Percentiles rank a stretch among this genome's conserved stretches.
These are phyloP conservation scores for Pseudisothecium myosuroides DNA, from an alignment of 225 moss, liverwort and hornwort species.

Conservation along the genomic window DNA sequence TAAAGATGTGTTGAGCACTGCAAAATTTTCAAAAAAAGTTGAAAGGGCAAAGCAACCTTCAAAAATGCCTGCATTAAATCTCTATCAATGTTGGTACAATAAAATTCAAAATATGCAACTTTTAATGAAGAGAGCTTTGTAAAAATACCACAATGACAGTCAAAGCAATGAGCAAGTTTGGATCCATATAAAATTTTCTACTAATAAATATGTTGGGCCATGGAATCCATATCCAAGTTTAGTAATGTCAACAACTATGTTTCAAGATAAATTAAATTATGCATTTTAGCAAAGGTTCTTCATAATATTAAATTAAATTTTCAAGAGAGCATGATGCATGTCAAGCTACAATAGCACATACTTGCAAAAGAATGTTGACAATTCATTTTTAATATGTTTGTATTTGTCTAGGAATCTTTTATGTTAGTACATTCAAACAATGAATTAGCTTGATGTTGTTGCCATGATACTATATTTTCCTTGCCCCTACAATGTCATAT, in stretches of 20 bases:
- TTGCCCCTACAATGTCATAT: too few species aligned
- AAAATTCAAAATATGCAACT: neutral
- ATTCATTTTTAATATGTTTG: too few species aligned
- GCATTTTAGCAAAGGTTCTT: too few species aligned
- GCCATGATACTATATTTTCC: too few species aligned
- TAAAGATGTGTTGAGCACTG: accelerated
- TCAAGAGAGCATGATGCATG: too few species aligned
- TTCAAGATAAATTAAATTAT: neutral
- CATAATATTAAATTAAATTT: too few species aligned
- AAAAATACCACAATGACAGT: neutral
- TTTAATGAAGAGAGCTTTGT: neutral
- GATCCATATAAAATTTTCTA: neutral
- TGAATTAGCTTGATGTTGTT: too few species aligned
- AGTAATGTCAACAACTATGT: accelerated
- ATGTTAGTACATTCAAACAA: too few species aligned
- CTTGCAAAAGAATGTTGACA: too few species aligned
- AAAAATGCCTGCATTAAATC: neutral
- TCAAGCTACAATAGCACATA: too few species aligned
- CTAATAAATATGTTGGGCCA: accelerated
- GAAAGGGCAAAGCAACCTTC: neutral
- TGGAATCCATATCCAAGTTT: neutral
- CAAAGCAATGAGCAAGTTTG: accelerated
- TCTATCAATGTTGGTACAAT: neutral
- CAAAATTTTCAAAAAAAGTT: neutral
- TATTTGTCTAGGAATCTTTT: too few species aligned